These are phyloP conservation scores for Taiwanofungus camphoratus DNA, from an alignment of 1,284 basidiomycete genomes.

Conservation along the genomic window DNA sequence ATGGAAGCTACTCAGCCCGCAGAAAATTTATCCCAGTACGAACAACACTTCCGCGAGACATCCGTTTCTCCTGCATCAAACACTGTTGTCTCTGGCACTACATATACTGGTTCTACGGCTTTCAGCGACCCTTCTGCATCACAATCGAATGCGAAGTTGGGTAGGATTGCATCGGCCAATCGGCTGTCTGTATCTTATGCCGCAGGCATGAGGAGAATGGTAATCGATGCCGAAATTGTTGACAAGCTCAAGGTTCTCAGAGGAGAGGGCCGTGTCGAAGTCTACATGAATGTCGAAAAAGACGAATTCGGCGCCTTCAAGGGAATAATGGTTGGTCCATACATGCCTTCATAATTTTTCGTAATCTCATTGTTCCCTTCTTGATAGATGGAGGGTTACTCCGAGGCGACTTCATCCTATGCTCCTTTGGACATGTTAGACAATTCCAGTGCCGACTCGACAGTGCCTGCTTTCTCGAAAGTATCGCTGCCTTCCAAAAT, in stretches of 20 bases:
- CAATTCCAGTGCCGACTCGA: constrained; percentile 42
- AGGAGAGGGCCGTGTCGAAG: constrained; percentile 81
- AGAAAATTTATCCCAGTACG: constrained; percentile 8
- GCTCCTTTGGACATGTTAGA: constrained; percentile 48
- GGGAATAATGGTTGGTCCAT: constrained; percentile 63
- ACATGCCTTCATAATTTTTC: constrained; percentile 5
- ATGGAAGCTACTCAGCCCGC: constrained; percentile 14
- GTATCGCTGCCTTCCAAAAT: constrained; percentile 44
- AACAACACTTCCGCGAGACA: constrained; percentile 7
- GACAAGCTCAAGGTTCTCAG: constrained; percentile 78
- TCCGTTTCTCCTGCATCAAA: constrained; percentile 3
- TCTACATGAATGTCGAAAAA: constrained; percentile 56
- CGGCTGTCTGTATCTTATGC: constrained; percentile 94
- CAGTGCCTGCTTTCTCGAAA: constrained; percentile 65
- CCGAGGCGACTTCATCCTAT: constrained; percentile 67
- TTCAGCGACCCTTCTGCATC: constrained; percentile 8
- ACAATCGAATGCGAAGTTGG: constrained; percentile 13
- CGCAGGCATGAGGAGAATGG: constrained; percentile 77
- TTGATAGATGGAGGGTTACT: constrained; percentile 70
- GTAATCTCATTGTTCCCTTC: constrained; percentile 11
- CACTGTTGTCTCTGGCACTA: constrained; percentile 7
- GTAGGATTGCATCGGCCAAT: constrained; percentile 58
- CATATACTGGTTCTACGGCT: constrained; percentile 1
- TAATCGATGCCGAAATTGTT: constrained; percentile 86
- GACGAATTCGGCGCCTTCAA: constrained; percentile 54